Evolutionary conservation across 208 protist genomes (phyloP), one percentile per base, ranked within the genome.

Genomic region (Balamuthia mandrillaris): DNA sequence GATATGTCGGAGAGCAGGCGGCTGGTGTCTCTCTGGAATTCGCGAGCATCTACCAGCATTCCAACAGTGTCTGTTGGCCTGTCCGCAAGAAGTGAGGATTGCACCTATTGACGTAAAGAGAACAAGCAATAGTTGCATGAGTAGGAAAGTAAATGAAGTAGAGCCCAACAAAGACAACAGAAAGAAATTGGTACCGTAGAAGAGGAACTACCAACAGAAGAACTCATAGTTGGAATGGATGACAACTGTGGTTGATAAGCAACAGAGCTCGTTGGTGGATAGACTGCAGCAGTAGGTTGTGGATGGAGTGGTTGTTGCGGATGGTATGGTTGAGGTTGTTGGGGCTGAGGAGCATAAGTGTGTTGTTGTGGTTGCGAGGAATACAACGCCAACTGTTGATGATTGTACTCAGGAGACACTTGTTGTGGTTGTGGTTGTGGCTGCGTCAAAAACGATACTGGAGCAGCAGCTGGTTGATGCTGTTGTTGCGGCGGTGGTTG

Each of bases 1-100:
- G 21, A 45, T 3, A 79, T 37, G 9, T 79, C 70, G 29, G 24
- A n/a, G 49, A 79, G 70, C 47, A 47, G 51, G 47, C 49, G 42
- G 33, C 58, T 39, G 31, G 58, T 47, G 44, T 79, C 70, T 29
- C 58, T 79, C 42, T 79, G 70, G 70, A 79, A 79, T 21, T 79
- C 70, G 29, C 42, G 33, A 24, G 33, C 31, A 27, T 79, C 70
- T n/a, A 79, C 70, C 18, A 79, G n/a, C 31, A 79, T 60, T 7
- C 70, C 70, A 47, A 79, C 58, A 39, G 58, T 79, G 49, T 79
- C 70, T 24, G 70, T 41, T 16, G 70, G 70, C 5, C 70, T 58
- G 31, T 60, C 58, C 70, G 70, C 49, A 21, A 47, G 49, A 7
- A 47, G n/a, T 47, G 51, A 21, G 3, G 24, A 2, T 31, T 18